Evolutionary conservation across 371 early-diverging fungal species (phyloP).

Genomic region (Mucor saturninus): DNA sequence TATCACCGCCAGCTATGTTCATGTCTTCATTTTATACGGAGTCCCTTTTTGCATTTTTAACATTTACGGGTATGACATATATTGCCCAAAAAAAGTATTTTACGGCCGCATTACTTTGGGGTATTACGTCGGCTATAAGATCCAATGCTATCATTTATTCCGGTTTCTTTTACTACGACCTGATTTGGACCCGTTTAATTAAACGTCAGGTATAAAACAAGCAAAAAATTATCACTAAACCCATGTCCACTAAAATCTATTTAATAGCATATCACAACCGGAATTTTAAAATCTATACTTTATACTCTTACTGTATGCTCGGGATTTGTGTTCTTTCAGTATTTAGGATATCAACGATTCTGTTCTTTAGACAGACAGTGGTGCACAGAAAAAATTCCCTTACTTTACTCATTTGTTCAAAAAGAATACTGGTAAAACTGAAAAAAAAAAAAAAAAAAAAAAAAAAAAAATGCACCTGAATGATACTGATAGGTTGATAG

Average conservation of each 20-base stretch:
- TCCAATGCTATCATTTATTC: conserved; percentile 83
- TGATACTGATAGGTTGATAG: conserved; percentile 32
- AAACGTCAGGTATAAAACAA: conserved; percentile 11
- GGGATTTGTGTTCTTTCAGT: conserved; percentile 75
- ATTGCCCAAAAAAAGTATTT: conserved; percentile 46
- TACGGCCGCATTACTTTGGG: conserved; percentile 57
- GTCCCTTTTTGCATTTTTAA: conserved; percentile 80
- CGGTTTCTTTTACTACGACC: conserved; percentile 82
- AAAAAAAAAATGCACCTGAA: too few relatives aligned
- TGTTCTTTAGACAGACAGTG: conserved; percentile 72
- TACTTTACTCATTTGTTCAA: conserved; percentile 88
- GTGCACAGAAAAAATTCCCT: conserved; percentile 68
- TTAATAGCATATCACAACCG: conserved; percentile 22
- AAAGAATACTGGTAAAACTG: conserved; percentile 86
- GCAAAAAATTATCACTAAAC: too few relatives aligned
- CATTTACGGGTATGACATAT: conserved; percentile 79
- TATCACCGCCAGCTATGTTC: conserved; percentile 84
- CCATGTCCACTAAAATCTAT: too few relatives aligned
- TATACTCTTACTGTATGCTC: conserved; percentile 50
- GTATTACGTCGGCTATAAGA: conserved; percentile 66
- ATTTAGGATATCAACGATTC: conserved; percentile 67
- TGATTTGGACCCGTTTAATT: conserved; percentile 26
- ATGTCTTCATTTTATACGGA: conserved; percentile 92
- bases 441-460: too few relatives aligned
- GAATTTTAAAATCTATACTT: conserved; percentile 35